Evolutionary conservation across 2,329 filamentous ascomycete species (phyloP), one percentile per base, ranked within the genome.

Genomic region (Arthroderma uncinatum): DNA sequence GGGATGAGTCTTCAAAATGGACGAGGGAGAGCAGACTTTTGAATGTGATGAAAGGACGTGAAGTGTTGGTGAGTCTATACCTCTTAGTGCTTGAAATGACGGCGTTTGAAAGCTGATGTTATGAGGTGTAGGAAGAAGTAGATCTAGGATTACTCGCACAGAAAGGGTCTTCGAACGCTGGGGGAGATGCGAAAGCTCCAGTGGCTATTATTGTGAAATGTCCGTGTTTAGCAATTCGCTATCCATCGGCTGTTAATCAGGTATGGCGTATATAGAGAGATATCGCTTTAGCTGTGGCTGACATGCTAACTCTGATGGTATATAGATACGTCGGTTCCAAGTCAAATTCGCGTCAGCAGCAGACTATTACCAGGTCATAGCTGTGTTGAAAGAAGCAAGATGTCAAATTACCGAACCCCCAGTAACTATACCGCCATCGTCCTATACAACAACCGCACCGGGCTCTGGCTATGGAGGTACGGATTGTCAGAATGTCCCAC

Each of bases 141-240:
- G 70, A 74, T 58, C 61, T 76, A 10, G 64, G 67, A 10, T 61
- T 66, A 9, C 63, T 74, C 16, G 62, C 65, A 19, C 58, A 56
- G 30, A 62, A 66, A 25, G 59, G 54, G 28, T 62, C 66, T 16
- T 21, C 58, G 10, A 55, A 37, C 23, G 19, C 55, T 2, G 58
- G 40, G 8, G 63, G 64, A 37, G 63, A 61, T 53, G 57, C 60
- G 28, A 73, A 66, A 44, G 63, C 70, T 19, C 53, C 61, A 5
- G 71, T 74, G 54, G 68, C 71, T 9, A 68, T 76, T 14, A 67
- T 77, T 33, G 71, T 76, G 33, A 74, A 74, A 61, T 64, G 66
- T 7, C 74, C 74, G n/a, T 74, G 71, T 59, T 66, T 77, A 37
- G 74, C 74, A 25, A 67, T 77, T 42, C 75, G 74, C 59, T 76